These are phyloP conservation scores for Blastobotrys capitulatus DNA, from an alignment of 1,139 yeast genomes.

Conservation along the genomic window DNA sequence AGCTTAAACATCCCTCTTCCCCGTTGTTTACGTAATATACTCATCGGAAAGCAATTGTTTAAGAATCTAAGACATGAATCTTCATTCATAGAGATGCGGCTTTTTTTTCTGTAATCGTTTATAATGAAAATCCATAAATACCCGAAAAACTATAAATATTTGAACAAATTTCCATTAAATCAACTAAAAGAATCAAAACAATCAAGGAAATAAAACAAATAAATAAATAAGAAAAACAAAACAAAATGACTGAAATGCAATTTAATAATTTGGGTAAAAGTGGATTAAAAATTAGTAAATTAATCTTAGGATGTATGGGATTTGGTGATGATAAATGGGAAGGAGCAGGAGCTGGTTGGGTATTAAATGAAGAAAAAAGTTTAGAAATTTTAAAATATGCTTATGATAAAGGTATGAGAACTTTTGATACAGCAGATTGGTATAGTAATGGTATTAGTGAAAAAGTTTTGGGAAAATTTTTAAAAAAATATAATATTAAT, in stretches of 20 bases:
- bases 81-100: no score
- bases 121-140: no score
- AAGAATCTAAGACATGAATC: no score
- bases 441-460: slow-evolving; percentile 43
- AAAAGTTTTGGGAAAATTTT: slow-evolving; percentile 36
- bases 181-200: no score
- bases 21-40: no score
- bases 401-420: slow-evolving; percentile 45
- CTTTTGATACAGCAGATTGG: slow-evolving; percentile 46
- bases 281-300: slow-evolving; percentile 47
- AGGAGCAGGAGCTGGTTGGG: slow-evolving; percentile 45
- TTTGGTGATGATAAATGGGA: slow-evolving; percentile 45
- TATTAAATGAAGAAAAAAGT: slow-evolving; percentile 36
- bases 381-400: slow-evolving; percentile 43
- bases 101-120: no score
- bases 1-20: no score
- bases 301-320: slow-evolving; percentile 55
- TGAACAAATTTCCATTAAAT: no score
- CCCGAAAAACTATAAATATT: no score
- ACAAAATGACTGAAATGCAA: slow-evolving; percentile 7
- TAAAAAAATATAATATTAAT: slow-evolving; percentile 37
- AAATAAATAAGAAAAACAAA: neutral
- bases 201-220: no score
- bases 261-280: slow-evolving; percentile 37
- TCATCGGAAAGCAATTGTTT: no score